Percentiles rank a stretch among this genome's conserved stretches.
Evolutionary conservation across 2,329 filamentous ascomycete species (phyloP).

Genomic region (Cytospora paraplurivora): DNA sequence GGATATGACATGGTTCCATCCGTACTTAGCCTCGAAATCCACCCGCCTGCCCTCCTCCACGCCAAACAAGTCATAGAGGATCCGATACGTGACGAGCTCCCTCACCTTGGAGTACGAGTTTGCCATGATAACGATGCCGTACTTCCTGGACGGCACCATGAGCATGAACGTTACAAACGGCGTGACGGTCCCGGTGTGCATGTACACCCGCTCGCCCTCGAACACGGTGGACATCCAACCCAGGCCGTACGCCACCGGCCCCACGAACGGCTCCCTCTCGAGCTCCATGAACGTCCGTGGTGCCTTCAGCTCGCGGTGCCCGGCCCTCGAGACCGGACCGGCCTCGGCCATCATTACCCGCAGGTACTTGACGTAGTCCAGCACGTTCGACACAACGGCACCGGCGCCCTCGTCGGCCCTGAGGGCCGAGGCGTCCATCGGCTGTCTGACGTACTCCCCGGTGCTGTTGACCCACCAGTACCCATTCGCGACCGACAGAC

Average conservation of each 20-base stretch:
- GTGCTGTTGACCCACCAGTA: slow-evolving; percentile 43
- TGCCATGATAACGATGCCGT: slow-evolving; percentile 27
- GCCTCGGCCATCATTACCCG: slow-evolving; percentile 38
- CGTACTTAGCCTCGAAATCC: slow-evolving; percentile 28
- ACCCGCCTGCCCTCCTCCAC: slow-evolving; percentile 25
- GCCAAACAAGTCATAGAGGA: slow-evolving; percentile 30
- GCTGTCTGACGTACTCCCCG: slow-evolving; percentile 33
- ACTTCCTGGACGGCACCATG: slow-evolving; percentile 28
- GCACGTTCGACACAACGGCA: slow-evolving; percentile 43
- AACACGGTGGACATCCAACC: slow-evolving; percentile 28
- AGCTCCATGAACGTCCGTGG: slow-evolving; percentile 18
- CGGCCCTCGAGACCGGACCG: slow-evolving; percentile 34
- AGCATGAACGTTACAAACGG: slow-evolving; percentile 29
- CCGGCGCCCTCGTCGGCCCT: slow-evolving; percentile 46
- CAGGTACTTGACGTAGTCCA: slow-evolving; percentile 43
- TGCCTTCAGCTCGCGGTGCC: slow-evolving; percentile 35
- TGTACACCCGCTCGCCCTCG: slow-evolving; percentile 28
- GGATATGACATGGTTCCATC: too few relatives aligned
- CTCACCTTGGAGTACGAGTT: slow-evolving; percentile 20
- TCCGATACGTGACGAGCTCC: slow-evolving; percentile 26
- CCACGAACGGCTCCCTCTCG: slow-evolving; percentile 16
- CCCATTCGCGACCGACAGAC: slow-evolving; percentile 33
- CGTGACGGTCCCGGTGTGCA: slow-evolving; percentile 24
- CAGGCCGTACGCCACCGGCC: slow-evolving; percentile 22
- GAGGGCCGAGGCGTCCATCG: slow-evolving; percentile 23